Base-by-base conservation (phyloP, 1,284 basidiomycete species). In the Pterulicium gracile region DNA sequence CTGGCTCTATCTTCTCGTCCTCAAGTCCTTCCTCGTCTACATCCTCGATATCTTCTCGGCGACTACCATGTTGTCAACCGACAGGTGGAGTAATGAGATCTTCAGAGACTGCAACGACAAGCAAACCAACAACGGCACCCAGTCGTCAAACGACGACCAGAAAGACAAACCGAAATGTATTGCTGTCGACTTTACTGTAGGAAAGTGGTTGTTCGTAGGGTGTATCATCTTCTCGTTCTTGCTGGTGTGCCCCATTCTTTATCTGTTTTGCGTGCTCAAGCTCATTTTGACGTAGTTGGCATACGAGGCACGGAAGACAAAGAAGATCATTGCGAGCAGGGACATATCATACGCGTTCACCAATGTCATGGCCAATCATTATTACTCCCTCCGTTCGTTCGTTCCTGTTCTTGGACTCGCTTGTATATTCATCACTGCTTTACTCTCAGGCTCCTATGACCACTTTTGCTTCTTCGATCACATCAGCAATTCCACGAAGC, bases 401-500 rank as follows among this genome's bases (percentile, higher is more conserved):
- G 22, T 48, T 24, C 48, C 17, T 27, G 19, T 43, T 10, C 39
- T 46, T 41, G 50, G 32, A 39, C 46, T 52, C 36, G 56, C 47
- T 24, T 7, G 22, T 44, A 34, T 34, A 10, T 15, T 10, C 10
- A 34, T 24, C 41, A 43, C 36, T 43, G 10, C 45, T 23, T 47
- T 18, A 36, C 20, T 58, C 88, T n/a, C n/a, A n/a, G 89, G 88
- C 48, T 91, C 88, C 42, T 98, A 98, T 63, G 85, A 96, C 62
- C 89, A 96, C 63, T 98, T 96, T 61, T 98, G 95, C 66, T 93
- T 98, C 71, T 98, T 98, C 64, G 84, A 87, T 55, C 92, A 96
- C 57, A 97, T 98, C 66, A 85, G 86, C 58, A 85, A 89, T 58
- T 97, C 94, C 24, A 95, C 91, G 23, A 97, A 96, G 75, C 84